Percentiles rank a stretch among this genome's conserved stretches.
Conservation (phyloP, 371 early-diverging fungal species). For the Blakeslea trispora region DNA sequence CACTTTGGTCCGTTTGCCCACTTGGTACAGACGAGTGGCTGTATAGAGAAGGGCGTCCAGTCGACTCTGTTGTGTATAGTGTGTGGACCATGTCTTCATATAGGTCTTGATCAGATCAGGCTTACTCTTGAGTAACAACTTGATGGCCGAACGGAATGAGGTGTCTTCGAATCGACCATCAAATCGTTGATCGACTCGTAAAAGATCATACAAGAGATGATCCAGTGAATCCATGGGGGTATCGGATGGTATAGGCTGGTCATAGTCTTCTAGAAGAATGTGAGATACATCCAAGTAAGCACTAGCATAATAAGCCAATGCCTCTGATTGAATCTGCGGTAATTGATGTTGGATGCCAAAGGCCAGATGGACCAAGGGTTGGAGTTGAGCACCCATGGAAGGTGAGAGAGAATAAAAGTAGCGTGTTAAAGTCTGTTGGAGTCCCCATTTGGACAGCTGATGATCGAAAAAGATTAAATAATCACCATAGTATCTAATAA, state of each 20-base stretch:
- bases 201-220: constrained; percentile 38
- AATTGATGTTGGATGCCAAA: constrained; percentile 46
- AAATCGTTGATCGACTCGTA: constrained; percentile 37
- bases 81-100: constrained; percentile 24
- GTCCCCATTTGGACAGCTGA: constrained; percentile 24
- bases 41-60: constrained; percentile 22
- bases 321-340: constrained; percentile 32
- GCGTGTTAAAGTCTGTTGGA: constrained; percentile 23
- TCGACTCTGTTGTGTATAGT: not conserved
- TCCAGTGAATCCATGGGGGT: too few relatives aligned
- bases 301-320: constrained; percentile 38
- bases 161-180: constrained; percentile 39
- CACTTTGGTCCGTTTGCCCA: constrained; percentile 5
- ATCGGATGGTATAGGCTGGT: not conserved
- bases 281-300: constrained; percentile 24
- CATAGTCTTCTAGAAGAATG: too few relatives aligned
- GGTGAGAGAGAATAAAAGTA: constrained; percentile 28
- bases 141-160: constrained; percentile 31
- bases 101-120: constrained; percentile 32
- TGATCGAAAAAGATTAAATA: constrained; percentile 39
- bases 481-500: constrained; percentile 26
- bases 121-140: constrained; percentile 37
- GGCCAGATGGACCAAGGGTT: constrained; percentile 40
- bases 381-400: constrained; percentile 42
- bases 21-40: constrained; percentile 17